phyloP scores from a whole-genome alignment of 2,329 filamentous ascomycete species.

The Exserohilum turcica region DNA sequence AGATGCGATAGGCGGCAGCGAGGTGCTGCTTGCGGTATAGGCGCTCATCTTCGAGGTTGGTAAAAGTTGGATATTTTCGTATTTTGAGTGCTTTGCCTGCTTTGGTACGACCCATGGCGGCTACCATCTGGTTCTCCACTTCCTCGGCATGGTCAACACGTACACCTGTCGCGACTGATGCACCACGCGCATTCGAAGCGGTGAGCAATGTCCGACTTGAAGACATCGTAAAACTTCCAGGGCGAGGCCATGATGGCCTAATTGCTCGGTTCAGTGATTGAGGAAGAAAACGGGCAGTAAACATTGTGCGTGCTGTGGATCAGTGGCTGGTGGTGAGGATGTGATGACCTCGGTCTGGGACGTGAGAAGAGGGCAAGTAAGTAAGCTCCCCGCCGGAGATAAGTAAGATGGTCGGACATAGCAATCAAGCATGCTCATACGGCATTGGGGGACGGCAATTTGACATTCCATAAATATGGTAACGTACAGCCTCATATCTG shows the following conservation, averaged over 20 bases:
- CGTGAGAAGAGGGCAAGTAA: neutral
- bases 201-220: constrained; percentile 17
- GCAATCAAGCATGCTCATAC: neutral
- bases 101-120: constrained; percentile 54
- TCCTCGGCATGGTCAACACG: constrained; percentile 45
- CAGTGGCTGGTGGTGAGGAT: neutral
- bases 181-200: constrained; percentile 18
- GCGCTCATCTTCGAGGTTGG: constrained; percentile 48
- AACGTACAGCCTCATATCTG: too few relatives aligned
- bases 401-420: constrained; percentile 1
- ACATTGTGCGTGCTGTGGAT: constrained; percentile 14
- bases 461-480: too few relatives aligned
- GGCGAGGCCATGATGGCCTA: neutral
- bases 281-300: constrained; percentile 8
- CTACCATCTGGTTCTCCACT: constrained; percentile 50
- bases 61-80: constrained; percentile 51
- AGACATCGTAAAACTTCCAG: neutral
- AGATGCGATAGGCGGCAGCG: constrained; percentile 52
- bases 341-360: neutral
- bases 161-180: constrained; percentile 20
- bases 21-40: constrained; percentile 54
- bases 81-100: constrained; percentile 55
- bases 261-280: neutral
- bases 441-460: constrained; percentile 2
- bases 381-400: constrained; percentile 5